phyloP scores from a whole-genome alignment of 2,329 filamentous ascomycete species.

The Annulohypoxylon truncatum region DNA sequence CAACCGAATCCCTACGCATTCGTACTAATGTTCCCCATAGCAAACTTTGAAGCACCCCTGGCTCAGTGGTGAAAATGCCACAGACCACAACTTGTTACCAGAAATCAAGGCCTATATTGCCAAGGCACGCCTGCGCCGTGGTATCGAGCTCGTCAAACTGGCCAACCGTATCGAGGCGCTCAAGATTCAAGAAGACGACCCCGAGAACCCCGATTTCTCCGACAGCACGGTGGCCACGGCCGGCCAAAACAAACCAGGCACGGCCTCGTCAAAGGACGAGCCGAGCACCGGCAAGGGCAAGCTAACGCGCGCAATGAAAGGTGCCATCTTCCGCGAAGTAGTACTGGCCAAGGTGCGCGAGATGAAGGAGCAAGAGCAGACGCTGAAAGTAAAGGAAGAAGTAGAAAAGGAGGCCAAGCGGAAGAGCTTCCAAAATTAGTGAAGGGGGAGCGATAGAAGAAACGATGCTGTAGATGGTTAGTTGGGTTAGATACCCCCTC shows the following conservation, averaged over 20 bases:
- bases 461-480: background rate
- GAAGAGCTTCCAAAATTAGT: conserved; percentile 49
- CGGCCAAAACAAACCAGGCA: conserved; percentile 53
- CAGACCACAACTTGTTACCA: conserved; percentile 95
- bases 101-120: conserved; percentile 96
- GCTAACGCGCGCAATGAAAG: conserved; percentile 64
- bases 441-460: background rate
- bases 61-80: conserved; percentile 91
- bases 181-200: conserved; percentile 90
- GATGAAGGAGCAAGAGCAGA: conserved; percentile 87
- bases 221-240: conserved; percentile 70
- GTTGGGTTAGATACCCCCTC: conserved; percentile 28
- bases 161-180: conserved; percentile 94
- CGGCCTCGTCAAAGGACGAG: conserved; percentile 40
- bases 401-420: conserved; percentile 62
- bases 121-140: conserved; percentile 88
- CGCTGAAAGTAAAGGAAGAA: conserved; percentile 72
- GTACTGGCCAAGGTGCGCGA: conserved; percentile 93
- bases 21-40: conserved; percentile 53
- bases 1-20: background rate
- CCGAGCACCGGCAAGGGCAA: conserved; percentile 53
- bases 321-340: conserved; percentile 91
- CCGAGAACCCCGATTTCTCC: conserved; percentile 79
- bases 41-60: conserved; percentile 85
- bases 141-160: conserved; percentile 96